Evolutionary conservation across 2,329 filamentous ascomycete genomes (phyloP).

Genomic region (Hypoxylon sp.): DNA sequence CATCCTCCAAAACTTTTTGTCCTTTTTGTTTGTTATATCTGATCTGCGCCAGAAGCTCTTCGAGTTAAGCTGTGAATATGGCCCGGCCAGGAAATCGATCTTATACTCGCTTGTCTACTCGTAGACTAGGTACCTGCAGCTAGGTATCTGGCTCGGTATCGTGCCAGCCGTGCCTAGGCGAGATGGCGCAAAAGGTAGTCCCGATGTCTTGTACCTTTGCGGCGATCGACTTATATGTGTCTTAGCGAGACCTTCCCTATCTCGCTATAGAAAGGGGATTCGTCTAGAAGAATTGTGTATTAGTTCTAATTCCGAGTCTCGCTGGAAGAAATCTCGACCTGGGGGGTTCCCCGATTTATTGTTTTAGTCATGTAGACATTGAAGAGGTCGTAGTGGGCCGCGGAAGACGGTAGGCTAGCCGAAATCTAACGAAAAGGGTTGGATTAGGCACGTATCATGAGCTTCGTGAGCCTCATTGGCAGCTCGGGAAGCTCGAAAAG

Average conservation of each 20-base stretch:
- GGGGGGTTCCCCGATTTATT: slow-evolving; percentile 25
- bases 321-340: slow-evolving; percentile 19
- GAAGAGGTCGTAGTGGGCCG: slow-evolving; percentile 28
- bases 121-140: no score
- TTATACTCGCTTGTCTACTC: slow-evolving; percentile 4
- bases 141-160: slow-evolving; percentile 10
- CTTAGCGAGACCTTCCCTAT: neutral
- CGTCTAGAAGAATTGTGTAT: slow-evolving; percentile 1
- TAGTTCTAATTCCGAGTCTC: neutral
- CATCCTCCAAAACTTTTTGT: no score
- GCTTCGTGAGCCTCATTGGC: slow-evolving; percentile 22
- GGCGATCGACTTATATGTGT: no score
- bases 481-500: no score
- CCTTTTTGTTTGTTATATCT: no score
- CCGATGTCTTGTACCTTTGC: no score
- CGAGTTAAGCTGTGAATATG: slow-evolving; percentile 6
- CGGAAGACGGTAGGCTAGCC: slow-evolving; percentile 8
- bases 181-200: slow-evolving; percentile 13
- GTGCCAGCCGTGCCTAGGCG: slow-evolving; percentile 5
- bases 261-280: slow-evolving; percentile 2
- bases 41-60: neutral
- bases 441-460: slow-evolving; percentile 21
- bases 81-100: neutral
- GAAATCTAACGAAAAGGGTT: slow-evolving; percentile 2
- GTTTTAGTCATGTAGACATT: slow-evolving; percentile 1